Base-by-base conservation (phyloP, 139 green algal genomes). In the Tetradesmus obliquus region DNA sequence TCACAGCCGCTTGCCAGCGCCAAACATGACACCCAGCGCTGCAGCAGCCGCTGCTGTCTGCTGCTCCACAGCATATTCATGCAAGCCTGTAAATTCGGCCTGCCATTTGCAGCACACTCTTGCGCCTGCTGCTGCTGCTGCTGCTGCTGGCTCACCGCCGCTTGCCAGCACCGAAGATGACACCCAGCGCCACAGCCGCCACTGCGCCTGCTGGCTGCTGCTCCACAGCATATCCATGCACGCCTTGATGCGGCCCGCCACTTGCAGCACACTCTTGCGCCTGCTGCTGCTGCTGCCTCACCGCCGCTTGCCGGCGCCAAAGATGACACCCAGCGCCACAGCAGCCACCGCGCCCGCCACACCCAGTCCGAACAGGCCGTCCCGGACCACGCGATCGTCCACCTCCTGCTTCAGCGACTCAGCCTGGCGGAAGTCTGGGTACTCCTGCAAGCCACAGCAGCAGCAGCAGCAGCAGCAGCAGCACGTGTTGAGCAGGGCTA, bases 371-470 rank as follows among this genome's bases (percentile, higher is more conserved):
- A 91, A 53, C 55, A 91, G n/a, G 0, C 88, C 88, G 54, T 91
- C 76, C 57, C 84, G 84, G 32, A 91, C 79, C 55, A 91, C 88
- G 10, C 88, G 51, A 22, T 91, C 88, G 55, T 91, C 88, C 71
- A 91, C 88, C 66, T 66, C 88, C 32, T 24, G 19, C 32, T 87
- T 86, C 9, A 91, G 88, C 13, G 53, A 79, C 9, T 82, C 79
- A 51, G 88, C 88, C 45, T 91, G 88, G 3, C 88, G 88, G 76
- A 91, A 91, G 10, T 91, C 88, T 66, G 88, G 88, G 55, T 87
- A 86, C 5, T 91, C 88, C 88, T 91, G 88, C 88, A 57, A 53
- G 76, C 7, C 9, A 19, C 62, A 82, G 76, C 13, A 82, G 76
- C 76, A 82, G 76, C 76, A 82, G 24, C 79, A 83, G 79, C 79